These are phyloP conservation scores for Stevia rebaudiana DNA, from an alignment of 140 eudicot genomes.

Conservation along the genomic window DNA sequence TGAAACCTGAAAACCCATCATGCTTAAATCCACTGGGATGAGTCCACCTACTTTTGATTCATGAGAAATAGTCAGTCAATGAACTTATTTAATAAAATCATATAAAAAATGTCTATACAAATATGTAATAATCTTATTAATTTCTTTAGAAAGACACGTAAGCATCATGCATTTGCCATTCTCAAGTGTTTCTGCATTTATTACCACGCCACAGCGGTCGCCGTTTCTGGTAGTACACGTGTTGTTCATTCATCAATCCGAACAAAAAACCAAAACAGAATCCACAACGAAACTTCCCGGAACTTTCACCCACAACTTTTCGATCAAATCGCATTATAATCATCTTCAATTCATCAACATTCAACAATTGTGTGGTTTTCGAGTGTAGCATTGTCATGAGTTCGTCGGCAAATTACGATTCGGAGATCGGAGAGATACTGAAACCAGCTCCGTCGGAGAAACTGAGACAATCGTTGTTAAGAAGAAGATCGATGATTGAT, in stretches of 20 bases:
- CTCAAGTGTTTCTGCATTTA: constrained; percentile 20
- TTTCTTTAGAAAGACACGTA: not conserved
- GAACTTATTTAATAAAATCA: not conserved
- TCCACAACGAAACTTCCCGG: constrained; percentile 31
- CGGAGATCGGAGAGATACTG: constrained; percentile 19
- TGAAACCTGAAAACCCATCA: not conserved
- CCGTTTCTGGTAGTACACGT: constrained; percentile 29
- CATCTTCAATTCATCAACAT: not conserved
- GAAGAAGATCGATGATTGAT: constrained; percentile 12
- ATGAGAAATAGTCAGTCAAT: not conserved
- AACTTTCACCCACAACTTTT: constrained; percentile 10
- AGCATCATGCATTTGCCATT: constrained; percentile 9
- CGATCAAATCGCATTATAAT: not conserved
- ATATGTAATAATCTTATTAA: not conserved
- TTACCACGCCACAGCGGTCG: constrained; percentile 25
- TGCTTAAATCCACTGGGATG: not conserved
- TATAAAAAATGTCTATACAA: not conserved
- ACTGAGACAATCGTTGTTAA: constrained; percentile 15
- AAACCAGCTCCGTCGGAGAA: constrained; percentile 6
- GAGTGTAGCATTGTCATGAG: constrained; percentile 1
- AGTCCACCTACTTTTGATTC: not conserved
- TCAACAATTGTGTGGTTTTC: not conserved
- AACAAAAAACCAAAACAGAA: constrained; percentile 13
- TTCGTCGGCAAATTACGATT: constrained; percentile 16
- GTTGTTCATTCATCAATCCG: constrained; percentile 11